phyloP scores from a whole-genome alignment of 345 rosid species.

The Aegle marmelos region DNA sequence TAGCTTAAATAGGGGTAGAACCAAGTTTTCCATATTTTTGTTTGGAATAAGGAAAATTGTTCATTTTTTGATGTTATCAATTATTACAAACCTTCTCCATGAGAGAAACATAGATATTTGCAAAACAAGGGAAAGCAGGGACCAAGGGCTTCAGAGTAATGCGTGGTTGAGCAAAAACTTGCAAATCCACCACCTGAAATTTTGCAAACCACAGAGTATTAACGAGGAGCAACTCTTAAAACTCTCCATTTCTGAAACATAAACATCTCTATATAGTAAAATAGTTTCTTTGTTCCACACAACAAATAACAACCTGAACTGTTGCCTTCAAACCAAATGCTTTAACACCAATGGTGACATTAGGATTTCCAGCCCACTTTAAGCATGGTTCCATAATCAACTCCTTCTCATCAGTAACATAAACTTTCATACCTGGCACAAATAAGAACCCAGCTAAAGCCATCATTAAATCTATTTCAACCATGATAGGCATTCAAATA shows the following conservation, averaged over 20 bases:
- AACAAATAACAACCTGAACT: constrained; percentile 59
- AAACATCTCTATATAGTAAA: neutral
- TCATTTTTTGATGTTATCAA: neutral
- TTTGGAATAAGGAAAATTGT: neutral
- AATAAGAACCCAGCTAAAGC: constrained; percentile 1
- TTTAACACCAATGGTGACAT: constrained; percentile 66
- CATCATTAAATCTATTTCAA: neutral
- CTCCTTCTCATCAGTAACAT: constrained; percentile 92
- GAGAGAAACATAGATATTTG: constrained; percentile 78
- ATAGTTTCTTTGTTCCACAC: neutral
- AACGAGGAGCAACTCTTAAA: constrained; percentile 7
- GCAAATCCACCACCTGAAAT: constrained; percentile 79
- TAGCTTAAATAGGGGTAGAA: neutral
- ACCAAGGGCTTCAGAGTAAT: constrained; percentile 94
- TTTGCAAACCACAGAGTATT: constrained; percentile 14
- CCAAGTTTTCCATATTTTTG: neutral
- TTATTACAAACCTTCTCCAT: constrained; percentile 78
- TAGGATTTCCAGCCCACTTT: constrained; percentile 96
- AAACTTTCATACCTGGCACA: constrained; percentile 86
- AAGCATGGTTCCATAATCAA: constrained; percentile 87
- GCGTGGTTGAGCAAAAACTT: constrained; percentile 87
- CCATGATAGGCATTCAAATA: neutral
- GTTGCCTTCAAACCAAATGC: constrained; percentile 95
- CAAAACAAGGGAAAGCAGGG: constrained; percentile 96
- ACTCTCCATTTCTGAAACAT: constrained; percentile 4